Evolutionary conservation across 164 flowering plant genomes (phyloP), one percentile per base, ranked within the genome.

Genomic region (Pachysandra terminalis): DNA sequence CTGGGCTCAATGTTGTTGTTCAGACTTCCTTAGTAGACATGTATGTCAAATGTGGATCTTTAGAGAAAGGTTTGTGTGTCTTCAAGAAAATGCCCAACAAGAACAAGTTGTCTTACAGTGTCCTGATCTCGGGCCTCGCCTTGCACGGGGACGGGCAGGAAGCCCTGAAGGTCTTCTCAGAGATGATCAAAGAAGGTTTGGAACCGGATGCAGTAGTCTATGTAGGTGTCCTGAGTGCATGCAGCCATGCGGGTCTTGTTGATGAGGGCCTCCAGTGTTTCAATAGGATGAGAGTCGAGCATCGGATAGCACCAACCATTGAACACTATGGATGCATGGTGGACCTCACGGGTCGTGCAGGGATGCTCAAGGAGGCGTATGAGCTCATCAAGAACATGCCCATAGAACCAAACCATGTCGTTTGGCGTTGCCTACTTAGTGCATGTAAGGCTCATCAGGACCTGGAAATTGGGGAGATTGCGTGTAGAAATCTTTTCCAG

Each of bases 241-340:
- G 98, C 32, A 83, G 89, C 59, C 90, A 81, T 63, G 83, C 85
- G 12, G 97, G 93, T 17, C 85, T 87, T 16, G 85, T 89, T 8
- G 74, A 85, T 14, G 84, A 83, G 65, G 97, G 94, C 32, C 71
- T 74, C 9, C 68, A 70, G 9, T 76, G 48, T 57, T 91, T 91
- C 41, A 56, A 77, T 1, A 78, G 64, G 72, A 87, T 90, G 93
- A 82, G 67, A 67, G 12, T n/a, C 9, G 86, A 93, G 77, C 84
- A 83, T 68, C 67, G 70, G 60, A 83, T 90, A 40, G 79, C 71
- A 54, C 97, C 97, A 0, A 85, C 91, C 23, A 65, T 89, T 59
- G 85, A 86, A 32, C 95, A 85, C 64, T 93, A 87, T 59, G 96
- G 91, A 19, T 91, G 98, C 79, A 54, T 89, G 84, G 87, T 93